phyloP scores from a whole-genome alignment of 192 early-diverging fungal species.

The Entomortierella lignicola region DNA sequence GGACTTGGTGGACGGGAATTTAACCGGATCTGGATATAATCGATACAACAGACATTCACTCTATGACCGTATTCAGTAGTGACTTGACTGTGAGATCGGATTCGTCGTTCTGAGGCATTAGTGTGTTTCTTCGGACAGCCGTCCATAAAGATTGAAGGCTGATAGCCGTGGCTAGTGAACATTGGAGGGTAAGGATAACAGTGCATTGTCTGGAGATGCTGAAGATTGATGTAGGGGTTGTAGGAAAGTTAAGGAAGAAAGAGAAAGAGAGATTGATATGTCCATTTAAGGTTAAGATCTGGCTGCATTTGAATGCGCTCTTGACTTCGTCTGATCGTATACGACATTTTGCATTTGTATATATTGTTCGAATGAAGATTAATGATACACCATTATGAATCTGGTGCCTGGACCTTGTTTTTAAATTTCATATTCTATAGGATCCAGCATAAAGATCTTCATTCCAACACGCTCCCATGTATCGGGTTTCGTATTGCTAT shows the following conservation, averaged over 20 bases:
- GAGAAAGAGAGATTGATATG: neutral
- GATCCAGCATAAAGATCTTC: too few species aligned
- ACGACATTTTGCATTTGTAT: too few species aligned
- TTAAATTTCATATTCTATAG: too few species aligned
- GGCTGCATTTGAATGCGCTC: too few species aligned
- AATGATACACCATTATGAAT: too few species aligned
- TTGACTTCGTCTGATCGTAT: too few species aligned
- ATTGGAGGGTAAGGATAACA: constrained; percentile 18
- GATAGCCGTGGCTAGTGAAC: constrained; percentile 41
- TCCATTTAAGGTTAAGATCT: too few species aligned
- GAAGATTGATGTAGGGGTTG: neutral
- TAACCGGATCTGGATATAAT: constrained; percentile 31
- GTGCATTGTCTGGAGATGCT: constrained; percentile 5
- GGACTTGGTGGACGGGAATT: neutral
- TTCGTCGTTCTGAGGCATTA: neutral
- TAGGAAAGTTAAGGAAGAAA: neutral
- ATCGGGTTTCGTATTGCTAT: too few species aligned
- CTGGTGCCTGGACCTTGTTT: too few species aligned
- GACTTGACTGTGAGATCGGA: neutral
- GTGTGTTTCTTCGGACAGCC: neutral
- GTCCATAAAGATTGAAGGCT: constrained; percentile 44
- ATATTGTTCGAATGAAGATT: too few species aligned
- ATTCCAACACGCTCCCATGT: too few species aligned
- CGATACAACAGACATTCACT: neutral
- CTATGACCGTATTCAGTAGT: neutral